Conservation (phyloP, 148 eudicot genomes). For the Heliosperma pusillum region DNA sequence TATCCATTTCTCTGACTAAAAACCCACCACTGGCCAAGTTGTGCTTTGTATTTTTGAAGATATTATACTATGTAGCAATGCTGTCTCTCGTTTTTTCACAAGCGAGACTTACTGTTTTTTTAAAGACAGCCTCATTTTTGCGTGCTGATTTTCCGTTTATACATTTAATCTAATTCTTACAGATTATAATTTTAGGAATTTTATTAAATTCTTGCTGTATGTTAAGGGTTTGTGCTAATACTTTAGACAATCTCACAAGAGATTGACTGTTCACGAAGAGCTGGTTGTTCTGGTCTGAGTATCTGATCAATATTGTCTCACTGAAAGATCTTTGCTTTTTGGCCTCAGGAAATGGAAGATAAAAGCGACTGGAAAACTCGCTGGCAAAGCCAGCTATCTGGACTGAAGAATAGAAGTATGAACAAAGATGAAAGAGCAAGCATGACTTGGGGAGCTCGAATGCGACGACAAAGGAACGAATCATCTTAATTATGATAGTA, state of each 20-base stretch:
- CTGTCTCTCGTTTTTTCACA: not conserved
- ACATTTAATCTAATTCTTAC: too few species aligned
- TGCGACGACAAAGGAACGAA: conserved; percentile 62
- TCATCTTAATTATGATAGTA: conserved; percentile 15
- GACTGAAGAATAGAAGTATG: conserved; percentile 64
- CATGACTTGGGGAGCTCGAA: conserved; percentile 80
- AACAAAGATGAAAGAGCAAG: conserved; percentile 41
- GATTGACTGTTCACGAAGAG: not conserved
- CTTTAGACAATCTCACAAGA: too few species aligned
- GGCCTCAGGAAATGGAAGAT: conserved; percentile 48
- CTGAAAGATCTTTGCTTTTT: not conserved
- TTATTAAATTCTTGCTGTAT: too few species aligned
- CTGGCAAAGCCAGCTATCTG: conserved; percentile 74
- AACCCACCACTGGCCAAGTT: conserved; percentile 5
- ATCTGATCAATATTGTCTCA: not conserved
- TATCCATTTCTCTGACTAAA: conserved; percentile 3
- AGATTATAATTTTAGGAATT: too few species aligned
- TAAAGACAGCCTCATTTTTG: too few species aligned
- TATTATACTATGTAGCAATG: not conserved
- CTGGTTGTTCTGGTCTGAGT: not conserved
- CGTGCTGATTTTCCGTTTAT: too few species aligned
- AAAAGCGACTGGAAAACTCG: conserved; percentile 67
- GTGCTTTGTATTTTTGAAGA: not conserved
- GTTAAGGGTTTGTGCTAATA: too few species aligned
- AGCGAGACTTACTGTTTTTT: too few species aligned